Percentiles rank a stretch among this genome's conserved stretches.
These are phyloP conservation scores for Wallemia hederae DNA, from an alignment of 1,284 basidiomycete genomes.

Conservation along the genomic window DNA sequence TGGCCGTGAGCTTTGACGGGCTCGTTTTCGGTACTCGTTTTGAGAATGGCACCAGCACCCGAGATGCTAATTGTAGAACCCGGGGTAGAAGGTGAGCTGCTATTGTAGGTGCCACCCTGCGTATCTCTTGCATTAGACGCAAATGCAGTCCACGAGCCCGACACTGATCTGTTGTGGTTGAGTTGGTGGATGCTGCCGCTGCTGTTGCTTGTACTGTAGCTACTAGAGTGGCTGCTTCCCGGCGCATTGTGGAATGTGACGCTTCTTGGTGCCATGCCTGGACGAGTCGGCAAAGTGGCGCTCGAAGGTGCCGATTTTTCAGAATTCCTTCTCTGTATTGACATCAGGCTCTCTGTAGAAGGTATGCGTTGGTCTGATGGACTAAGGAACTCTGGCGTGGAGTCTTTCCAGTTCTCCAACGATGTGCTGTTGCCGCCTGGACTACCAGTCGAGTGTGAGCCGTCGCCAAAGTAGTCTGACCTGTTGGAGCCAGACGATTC, in stretches of 20 bases:
- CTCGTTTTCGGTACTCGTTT: slow-evolving; percentile 14
- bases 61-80: slow-evolving; percentile 19
- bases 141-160: slow-evolving; percentile 1
- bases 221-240: background rate
- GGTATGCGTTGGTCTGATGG: background rate
- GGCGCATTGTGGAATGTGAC: background rate
- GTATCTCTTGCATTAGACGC: background rate
- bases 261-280: background rate
- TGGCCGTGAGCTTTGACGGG: slow-evolving; percentile 1
- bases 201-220: too few species aligned
- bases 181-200: background rate
- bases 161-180: background rate
- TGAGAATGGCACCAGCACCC: slow-evolving; percentile 21
- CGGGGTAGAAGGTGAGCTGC: slow-evolving; percentile 14
- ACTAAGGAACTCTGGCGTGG: background rate
- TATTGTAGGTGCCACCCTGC: slow-evolving; percentile 2
- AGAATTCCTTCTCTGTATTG: background rate
- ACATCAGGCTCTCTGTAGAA: background rate
- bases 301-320: background rate
- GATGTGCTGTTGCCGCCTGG: background rate
- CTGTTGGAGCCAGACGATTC: slow-evolving; percentile 1
- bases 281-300: background rate
- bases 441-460: background rate
- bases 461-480: slow-evolving; percentile 2
- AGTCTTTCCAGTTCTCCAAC: background rate